Evolutionary conservation across 129 eudicot species (phyloP).

Genomic region (Flaveria brownii): DNA sequence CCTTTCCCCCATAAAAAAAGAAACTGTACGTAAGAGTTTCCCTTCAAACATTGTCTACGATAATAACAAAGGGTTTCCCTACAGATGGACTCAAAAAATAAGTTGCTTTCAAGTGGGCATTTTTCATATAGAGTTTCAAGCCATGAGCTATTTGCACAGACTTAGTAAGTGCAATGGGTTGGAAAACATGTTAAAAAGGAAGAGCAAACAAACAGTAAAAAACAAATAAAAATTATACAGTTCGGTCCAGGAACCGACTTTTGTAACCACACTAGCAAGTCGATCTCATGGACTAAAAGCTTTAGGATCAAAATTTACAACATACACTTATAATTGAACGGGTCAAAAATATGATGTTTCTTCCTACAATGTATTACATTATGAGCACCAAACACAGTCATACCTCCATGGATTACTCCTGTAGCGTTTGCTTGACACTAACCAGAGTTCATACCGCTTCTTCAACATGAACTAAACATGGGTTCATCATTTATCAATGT

Average conservation of each 20-base stretch:
- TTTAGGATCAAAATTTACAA: not conserved
- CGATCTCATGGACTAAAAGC: not conserved
- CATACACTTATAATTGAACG: not conserved
- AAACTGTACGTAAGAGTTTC: too few species aligned
- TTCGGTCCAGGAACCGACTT: not conserved
- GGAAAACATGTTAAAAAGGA: not conserved
- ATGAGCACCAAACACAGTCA: not conserved
- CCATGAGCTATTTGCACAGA: too few species aligned
- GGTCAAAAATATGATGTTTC: conserved; percentile 4
- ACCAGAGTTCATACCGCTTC: conserved; percentile 5
- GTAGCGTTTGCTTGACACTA: conserved; percentile 11
- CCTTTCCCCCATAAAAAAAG: too few species aligned
- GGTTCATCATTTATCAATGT: conserved; percentile 15
- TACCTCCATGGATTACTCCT: conserved; percentile 18
- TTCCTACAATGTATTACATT: not conserved
- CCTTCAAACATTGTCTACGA: too few species aligned
- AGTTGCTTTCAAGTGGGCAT: too few species aligned
- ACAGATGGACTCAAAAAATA: too few species aligned
- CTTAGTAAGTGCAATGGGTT: too few species aligned
- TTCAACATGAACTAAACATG: conserved; percentile 11
- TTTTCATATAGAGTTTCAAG: too few species aligned
- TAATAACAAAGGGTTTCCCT: too few species aligned
- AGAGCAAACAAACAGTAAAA: not conserved
- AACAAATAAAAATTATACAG: not conserved
- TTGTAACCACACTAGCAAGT: conserved; percentile 8